phyloP scores from a whole-genome alignment of 495 filamentous ascomycete genomes.

The Penicillium tannophilum region DNA sequence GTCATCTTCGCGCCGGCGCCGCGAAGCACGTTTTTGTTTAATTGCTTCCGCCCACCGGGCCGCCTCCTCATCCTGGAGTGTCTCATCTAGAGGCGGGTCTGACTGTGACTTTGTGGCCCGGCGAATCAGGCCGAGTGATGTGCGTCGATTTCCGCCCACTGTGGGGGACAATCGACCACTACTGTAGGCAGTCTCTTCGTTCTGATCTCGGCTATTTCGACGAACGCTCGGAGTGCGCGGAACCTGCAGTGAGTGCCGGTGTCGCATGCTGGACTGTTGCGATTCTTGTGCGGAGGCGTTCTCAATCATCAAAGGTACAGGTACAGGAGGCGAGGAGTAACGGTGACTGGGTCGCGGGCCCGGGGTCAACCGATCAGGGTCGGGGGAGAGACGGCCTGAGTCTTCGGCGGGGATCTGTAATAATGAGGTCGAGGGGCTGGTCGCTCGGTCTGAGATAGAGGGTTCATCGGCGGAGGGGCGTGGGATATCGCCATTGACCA shows the following conservation, averaged over 20 bases:
- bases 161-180: conserved; percentile 89
- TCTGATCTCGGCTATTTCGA: conserved; percentile 56
- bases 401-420: conserved; percentile 42
- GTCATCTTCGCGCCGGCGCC: conserved; percentile 80
- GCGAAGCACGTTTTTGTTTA: conserved; percentile 82
- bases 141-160: conserved; percentile 61
- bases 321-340: conserved; percentile 73
- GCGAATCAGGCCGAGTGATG: conserved; percentile 79
- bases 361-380: conserved; percentile 41
- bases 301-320: conserved; percentile 52
- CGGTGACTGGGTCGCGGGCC: conserved; percentile 50
- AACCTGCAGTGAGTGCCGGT: conserved; percentile 91
- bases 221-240: conserved; percentile 57
- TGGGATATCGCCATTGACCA: conserved; percentile 44
- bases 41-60: conserved; percentile 90
- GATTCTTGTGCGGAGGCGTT: conserved; percentile 45
- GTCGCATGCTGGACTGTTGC: conserved; percentile 58
- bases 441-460: conserved; percentile 29
- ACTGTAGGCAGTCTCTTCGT: conserved; percentile 65
- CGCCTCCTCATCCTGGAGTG: conserved; percentile 86
- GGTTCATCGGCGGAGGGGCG: conserved; percentile 40
- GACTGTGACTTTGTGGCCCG: conserved; percentile 83
- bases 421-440: conserved; percentile 31
- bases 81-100: conserved; percentile 78
- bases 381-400: conserved; percentile 41